Evolutionary conservation across 2,329 filamentous ascomycete genomes (phyloP).

Genomic region (Hypoxylon sp.): DNA sequence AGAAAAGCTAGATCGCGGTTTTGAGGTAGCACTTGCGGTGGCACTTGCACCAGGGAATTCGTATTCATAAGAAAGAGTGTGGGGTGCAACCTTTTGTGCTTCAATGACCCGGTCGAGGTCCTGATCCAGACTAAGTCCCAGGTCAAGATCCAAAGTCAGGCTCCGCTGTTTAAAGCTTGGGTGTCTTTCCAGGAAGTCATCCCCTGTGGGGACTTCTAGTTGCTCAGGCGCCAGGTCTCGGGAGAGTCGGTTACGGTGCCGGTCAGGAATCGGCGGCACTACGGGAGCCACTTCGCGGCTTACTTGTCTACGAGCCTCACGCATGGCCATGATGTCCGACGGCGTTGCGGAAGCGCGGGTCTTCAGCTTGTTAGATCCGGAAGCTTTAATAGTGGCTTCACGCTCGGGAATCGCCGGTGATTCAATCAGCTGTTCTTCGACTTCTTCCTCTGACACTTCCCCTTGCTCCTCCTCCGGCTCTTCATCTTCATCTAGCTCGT

Average conservation of each 20-base stretch:
- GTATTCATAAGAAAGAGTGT: slow-evolving; percentile 47
- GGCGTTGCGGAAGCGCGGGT: slow-evolving; percentile 89
- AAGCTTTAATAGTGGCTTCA: slow-evolving; percentile 84
- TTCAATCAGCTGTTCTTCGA: slow-evolving; percentile 54
- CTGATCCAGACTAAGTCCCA: slow-evolving; percentile 86
- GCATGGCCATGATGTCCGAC: slow-evolving; percentile 85
- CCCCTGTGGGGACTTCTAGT: slow-evolving; percentile 51
- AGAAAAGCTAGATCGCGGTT: slow-evolving; percentile 60
- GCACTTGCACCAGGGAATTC: slow-evolving; percentile 45
- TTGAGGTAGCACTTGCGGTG: slow-evolving; percentile 42
- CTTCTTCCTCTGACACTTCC: slow-evolving; percentile 36
- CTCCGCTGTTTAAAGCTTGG: slow-evolving; percentile 85
- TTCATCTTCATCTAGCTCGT: slow-evolving; percentile 31
- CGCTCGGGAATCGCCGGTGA: slow-evolving; percentile 81
- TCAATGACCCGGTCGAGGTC: slow-evolving; percentile 97
- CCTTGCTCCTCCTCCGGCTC: slow-evolving; percentile 48
- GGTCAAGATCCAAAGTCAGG: slow-evolving; percentile 82
- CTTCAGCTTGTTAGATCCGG: slow-evolving; percentile 82
- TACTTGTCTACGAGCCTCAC: slow-evolving; percentile 84
- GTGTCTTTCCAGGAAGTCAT: slow-evolving; percentile 68
- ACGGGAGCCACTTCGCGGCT: slow-evolving; percentile 74
- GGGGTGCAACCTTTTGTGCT: slow-evolving; percentile 88
- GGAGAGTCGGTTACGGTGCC: slow-evolving; percentile 68
- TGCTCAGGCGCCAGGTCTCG: slow-evolving; percentile 59
- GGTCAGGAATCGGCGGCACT: slow-evolving; percentile 71